Evolutionary conservation across 75 land plant genomes (phyloP).

Genomic region (Larix kaempferi): DNA sequence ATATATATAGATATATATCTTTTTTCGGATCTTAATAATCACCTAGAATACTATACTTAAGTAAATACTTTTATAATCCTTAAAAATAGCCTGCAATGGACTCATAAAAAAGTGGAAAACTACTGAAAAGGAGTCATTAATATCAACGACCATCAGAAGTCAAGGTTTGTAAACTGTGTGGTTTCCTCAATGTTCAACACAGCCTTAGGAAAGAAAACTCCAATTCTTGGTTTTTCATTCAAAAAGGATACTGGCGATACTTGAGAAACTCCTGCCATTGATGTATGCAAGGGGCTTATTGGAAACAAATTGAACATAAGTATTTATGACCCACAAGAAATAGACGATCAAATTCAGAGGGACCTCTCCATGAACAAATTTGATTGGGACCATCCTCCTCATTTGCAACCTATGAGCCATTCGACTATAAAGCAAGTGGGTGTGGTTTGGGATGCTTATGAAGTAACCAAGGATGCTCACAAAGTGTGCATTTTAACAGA

Average conservation of each 20-base stretch:
- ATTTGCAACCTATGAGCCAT: constrained; percentile 82
- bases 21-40: too few species aligned
- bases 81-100: too few species aligned
- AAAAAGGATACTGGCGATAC: constrained; percentile 86
- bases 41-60: too few species aligned
- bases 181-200: constrained; percentile 95
- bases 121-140: constrained; percentile 90
- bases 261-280: constrained; percentile 83
- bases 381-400: constrained; percentile 90
- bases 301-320: constrained; percentile 79
- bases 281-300: constrained; percentile 79
- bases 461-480: constrained; percentile 81
- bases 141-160: constrained; percentile 89
- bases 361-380: constrained; percentile 89
- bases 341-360: constrained; percentile 84
- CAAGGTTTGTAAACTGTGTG: constrained; percentile 77
- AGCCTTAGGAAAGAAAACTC: constrained; percentile 76
- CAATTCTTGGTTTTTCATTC: constrained; percentile 82
- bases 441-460: constrained; percentile 78
- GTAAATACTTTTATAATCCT: too few species aligned
- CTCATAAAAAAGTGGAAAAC: constrained; percentile 70
- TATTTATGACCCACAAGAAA: constrained; percentile 90
- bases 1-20: too few species aligned
- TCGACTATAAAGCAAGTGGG: constrained; percentile 63
- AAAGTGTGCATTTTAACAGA: constrained; percentile 79